phyloP scores from a whole-genome alignment of 2,329 filamentous ascomycete genomes.

The Colletotrichum cordylinicola region DNA sequence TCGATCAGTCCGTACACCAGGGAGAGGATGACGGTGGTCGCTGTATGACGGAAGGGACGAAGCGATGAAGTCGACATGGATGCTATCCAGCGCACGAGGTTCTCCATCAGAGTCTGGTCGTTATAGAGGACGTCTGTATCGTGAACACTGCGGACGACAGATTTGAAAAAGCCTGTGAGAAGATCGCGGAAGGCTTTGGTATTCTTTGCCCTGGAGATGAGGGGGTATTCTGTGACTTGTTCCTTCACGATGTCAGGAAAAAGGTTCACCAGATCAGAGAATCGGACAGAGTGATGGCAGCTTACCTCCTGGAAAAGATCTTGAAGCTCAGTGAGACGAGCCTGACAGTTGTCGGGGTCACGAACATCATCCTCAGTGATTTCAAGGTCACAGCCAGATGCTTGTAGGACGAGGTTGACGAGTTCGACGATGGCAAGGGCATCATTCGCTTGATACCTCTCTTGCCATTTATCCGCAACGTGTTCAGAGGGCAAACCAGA shows the following conservation, averaged over 20 bases:
- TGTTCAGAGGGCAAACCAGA: constrained; percentile 62
- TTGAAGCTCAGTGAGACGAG: constrained; percentile 83
- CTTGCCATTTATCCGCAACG: constrained; percentile 66
- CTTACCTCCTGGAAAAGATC: constrained; percentile 81
- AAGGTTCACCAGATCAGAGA: background rate
- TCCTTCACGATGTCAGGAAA: constrained; percentile 51
- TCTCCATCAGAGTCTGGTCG: constrained; percentile 80
- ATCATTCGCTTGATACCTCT: constrained; percentile 60
- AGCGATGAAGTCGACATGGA: constrained; percentile 89
- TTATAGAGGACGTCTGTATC: constrained; percentile 83
- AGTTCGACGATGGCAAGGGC: constrained; percentile 64
- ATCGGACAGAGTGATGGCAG: constrained; percentile 8
- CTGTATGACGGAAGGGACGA: constrained; percentile 92
- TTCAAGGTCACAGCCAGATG: constrained; percentile 81
- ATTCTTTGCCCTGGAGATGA: constrained; percentile 82
- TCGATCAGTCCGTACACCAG: constrained; percentile 80
- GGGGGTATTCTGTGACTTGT: constrained; percentile 88
- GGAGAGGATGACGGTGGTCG: constrained; percentile 82
- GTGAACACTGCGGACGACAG: constrained; percentile 79
- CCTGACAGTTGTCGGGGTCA: constrained; percentile 86
- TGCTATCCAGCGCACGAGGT: constrained; percentile 86
- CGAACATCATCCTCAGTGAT: constrained; percentile 84
- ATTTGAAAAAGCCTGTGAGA: constrained; percentile 79
- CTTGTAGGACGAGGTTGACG: constrained; percentile 71
- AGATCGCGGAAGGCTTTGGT: constrained; percentile 79